Percentiles rank a stretch among this genome's conserved stretches.
phyloP scores from a whole-genome alignment of 2,329 filamentous ascomycete species.

The Cladophialophora exuberans region DNA sequence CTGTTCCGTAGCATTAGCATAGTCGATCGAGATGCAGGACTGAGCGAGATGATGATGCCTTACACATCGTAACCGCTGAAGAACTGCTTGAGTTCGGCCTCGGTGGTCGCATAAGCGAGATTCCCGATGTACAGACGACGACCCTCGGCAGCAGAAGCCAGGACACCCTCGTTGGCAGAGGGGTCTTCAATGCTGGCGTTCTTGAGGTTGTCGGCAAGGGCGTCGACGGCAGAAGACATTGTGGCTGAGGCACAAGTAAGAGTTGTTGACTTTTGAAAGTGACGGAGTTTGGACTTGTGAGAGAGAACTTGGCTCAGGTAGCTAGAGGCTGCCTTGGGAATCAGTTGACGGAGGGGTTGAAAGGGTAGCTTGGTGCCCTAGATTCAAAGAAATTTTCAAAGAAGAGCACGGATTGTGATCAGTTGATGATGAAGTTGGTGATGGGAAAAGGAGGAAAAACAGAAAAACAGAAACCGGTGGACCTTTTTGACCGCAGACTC shows the following conservation, averaged over 20 bases:
- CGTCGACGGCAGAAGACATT: slow-evolving; percentile 85
- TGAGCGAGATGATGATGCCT: slow-evolving; percentile 55
- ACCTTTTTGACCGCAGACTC: slow-evolving; percentile 10
- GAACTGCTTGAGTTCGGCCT: slow-evolving; percentile 99
- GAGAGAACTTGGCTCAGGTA: slow-evolving; percentile 67
- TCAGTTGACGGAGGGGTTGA: slow-evolving; percentile 62
- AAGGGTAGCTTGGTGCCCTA: slow-evolving; percentile 93
- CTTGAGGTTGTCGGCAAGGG: slow-evolving; percentile 68
- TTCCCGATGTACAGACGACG: slow-evolving; percentile 99
- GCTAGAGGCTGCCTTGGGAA: slow-evolving; percentile 48
- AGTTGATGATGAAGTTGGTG: slow-evolving; percentile 33
- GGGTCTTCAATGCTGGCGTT: slow-evolving; percentile 65
- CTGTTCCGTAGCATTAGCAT: slow-evolving; percentile 52
- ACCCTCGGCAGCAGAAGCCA: slow-evolving; percentile 97
- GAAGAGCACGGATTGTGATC: slow-evolving; percentile 33
- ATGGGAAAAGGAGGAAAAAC: slow-evolving; percentile 26
- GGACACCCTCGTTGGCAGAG: slow-evolving; percentile 80
- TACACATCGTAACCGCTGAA: slow-evolving; percentile 99
- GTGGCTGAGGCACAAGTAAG: slow-evolving; percentile 50
- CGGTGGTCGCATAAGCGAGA: slow-evolving; percentile 99
- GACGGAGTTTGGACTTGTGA: slow-evolving; percentile 37
- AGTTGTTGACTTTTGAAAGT: slow-evolving; percentile 33
- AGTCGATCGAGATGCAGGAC: slow-evolving; percentile 28
- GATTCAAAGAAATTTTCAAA: slow-evolving; percentile 49
- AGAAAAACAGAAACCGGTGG: slow-evolving; percentile 24